Percentiles rank a stretch among this genome's conserved stretches.
Conservation (phyloP, 345 rosid genomes). For the Gossypium rotundifolium region DNA sequence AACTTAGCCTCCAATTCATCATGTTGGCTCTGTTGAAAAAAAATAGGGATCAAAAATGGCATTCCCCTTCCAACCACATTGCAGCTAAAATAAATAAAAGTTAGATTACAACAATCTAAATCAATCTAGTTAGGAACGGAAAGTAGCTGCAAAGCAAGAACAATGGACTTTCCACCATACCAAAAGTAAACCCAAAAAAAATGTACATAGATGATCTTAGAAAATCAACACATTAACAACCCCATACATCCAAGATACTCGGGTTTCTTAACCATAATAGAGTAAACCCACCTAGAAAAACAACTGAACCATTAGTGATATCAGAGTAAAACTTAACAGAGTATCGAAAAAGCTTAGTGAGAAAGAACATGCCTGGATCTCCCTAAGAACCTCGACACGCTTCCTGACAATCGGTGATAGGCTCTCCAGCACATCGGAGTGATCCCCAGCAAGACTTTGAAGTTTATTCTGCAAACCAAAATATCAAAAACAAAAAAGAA, state of each 20-base stretch:
- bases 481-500: neutral
- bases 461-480: slow-evolving; percentile 57
- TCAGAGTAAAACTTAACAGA: neutral
- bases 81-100: neutral
- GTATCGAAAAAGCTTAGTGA: neutral
- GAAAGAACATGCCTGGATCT: slow-evolving; percentile 59
- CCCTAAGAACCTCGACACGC: slow-evolving; percentile 89
- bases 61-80: neutral
- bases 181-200: neutral
- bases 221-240: neutral
- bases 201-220: neutral
- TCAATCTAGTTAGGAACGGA: neutral
- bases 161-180: neutral
- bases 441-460: slow-evolving; percentile 73
- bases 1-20: slow-evolving; percentile 78
- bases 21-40: slow-evolving; percentile 52
- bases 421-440: slow-evolving; percentile 64
- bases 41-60: neutral
- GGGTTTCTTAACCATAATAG: neutral
- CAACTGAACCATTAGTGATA: neutral
- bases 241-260: neutral
- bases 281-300: neutral
- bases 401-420: slow-evolving; percentile 58
- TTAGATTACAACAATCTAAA: neutral
- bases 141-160: neutral